These are phyloP conservation scores for Phytophthora nicotianae DNA, from an alignment of 352 stramenopile species.

Conservation along the genomic window DNA sequence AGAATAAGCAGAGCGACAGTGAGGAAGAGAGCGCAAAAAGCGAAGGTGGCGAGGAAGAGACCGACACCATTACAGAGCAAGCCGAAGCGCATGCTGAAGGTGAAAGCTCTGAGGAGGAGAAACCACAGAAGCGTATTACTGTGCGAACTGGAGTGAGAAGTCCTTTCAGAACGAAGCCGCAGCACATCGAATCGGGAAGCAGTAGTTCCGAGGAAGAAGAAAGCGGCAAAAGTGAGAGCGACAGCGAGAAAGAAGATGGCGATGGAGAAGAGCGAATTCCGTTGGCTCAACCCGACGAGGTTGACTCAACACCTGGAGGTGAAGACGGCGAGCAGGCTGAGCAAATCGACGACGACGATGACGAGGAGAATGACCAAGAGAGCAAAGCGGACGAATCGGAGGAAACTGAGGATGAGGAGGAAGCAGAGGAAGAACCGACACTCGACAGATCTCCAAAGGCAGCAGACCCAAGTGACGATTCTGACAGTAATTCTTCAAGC, in stretches of 20 bases:
- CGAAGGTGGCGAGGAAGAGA: slow-evolving; percentile 9
- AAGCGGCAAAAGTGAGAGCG: slow-evolving; percentile 9
- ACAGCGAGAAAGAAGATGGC: slow-evolving; percentile 17
- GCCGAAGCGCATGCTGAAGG: slow-evolving; percentile 16
- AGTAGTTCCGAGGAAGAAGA: slow-evolving; percentile 23
- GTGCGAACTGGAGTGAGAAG: slow-evolving; percentile 10
- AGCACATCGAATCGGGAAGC: slow-evolving; percentile 10
- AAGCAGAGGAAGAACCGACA: slow-evolving; percentile 8
- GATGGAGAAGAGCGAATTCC: slow-evolving; percentile 26
- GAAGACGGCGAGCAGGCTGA: slow-evolving; percentile 8
- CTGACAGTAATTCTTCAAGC: slow-evolving; percentile 16
- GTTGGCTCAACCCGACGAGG: slow-evolving; percentile 29
- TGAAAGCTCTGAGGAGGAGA: slow-evolving; percentile 14
- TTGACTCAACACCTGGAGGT: slow-evolving; percentile 10
- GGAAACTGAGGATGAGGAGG: slow-evolving; percentile 19
- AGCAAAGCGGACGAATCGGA: slow-evolving; percentile 3
- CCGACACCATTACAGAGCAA: slow-evolving; percentile 10
- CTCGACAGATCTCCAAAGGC: slow-evolving; percentile 1
- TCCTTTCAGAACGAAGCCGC: slow-evolving; percentile 7
- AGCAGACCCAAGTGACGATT: slow-evolving; percentile 8
- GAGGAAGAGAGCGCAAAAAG: neutral
- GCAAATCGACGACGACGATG: slow-evolving; percentile 4
- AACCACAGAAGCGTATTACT: neutral
- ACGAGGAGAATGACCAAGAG: slow-evolving; percentile 8
- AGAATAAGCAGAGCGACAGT: neutral